These are phyloP conservation scores for Cladophialophora chaetospira DNA, from an alignment of 2,329 filamentous ascomycete genomes.

Conservation along the genomic window DNA sequence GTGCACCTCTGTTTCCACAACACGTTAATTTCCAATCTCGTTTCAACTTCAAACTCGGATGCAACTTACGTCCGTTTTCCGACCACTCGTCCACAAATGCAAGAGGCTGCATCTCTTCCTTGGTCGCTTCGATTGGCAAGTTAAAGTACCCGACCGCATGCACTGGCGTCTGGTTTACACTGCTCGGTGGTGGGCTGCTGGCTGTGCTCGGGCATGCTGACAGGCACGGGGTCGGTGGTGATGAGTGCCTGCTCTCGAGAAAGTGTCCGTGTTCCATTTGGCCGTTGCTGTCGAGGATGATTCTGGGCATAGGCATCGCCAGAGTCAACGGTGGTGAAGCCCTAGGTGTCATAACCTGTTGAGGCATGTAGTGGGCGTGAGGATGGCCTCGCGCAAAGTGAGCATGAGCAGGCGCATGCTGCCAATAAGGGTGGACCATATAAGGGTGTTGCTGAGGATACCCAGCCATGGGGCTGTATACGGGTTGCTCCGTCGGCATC, in stretches of 20 bases:
- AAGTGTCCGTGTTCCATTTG: constrained; percentile 33
- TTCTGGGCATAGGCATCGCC: constrained; percentile 65
- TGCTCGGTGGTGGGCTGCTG: constrained; percentile 78
- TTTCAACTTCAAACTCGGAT: constrained; percentile 8
- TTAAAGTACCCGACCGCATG: constrained; percentile 32
- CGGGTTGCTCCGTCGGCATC: constrained; percentile 57
- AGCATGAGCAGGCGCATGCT: constrained; percentile 36
- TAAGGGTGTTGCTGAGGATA: constrained; percentile 38
- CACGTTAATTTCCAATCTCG: neutral
- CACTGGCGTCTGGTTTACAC: constrained; percentile 44
- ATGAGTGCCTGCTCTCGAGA: constrained; percentile 54
- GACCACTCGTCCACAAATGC: constrained; percentile 29
- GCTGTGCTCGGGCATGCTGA: constrained; percentile 82
- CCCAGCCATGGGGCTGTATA: constrained; percentile 45
- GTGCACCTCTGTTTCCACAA: constrained; percentile 31
- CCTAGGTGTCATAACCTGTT: constrained; percentile 64
- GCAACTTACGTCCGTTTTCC: constrained; percentile 32
- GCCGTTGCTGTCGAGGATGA: constrained; percentile 29
- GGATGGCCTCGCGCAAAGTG: constrained; percentile 55
- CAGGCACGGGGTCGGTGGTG: constrained; percentile 83
- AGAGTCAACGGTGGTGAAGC: constrained; percentile 73
- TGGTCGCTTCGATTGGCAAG: constrained; percentile 28
- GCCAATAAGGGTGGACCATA: constrained; percentile 43
- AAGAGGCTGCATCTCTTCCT: constrained; percentile 32
- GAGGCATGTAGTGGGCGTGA: constrained; percentile 45